Evolutionary conservation across 2,329 filamentous ascomycete genomes (phyloP), one percentile per base, ranked within the genome.

Genomic region (Lasiodiplodia citricola): DNA sequence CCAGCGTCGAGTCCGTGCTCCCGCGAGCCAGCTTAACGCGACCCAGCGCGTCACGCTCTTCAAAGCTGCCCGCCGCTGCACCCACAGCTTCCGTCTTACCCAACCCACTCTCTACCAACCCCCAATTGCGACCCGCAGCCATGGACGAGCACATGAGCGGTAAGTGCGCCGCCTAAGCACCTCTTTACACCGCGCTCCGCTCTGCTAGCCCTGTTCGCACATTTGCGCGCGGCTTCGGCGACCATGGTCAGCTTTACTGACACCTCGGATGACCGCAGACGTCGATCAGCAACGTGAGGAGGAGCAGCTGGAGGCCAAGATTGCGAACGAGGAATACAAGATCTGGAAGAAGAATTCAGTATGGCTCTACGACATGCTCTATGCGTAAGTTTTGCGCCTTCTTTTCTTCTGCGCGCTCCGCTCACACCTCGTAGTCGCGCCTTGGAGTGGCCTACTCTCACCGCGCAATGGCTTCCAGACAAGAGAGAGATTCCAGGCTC

Each of bases 331-430:
- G 85, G 96, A 99, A 80, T 99, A 99, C 88, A 99, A 99, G 81
- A 97, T 95, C 73, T 99, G 96, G 96, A 99, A 99, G 87, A 99
- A 99, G 86, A 99, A 99, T 82, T 93, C 92, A 72, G 94, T 96
- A 3, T 98, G 98, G 78, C 91, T 99, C 75, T 99, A 99, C 81
- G 96, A 99, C 80, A 93, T 97, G 89, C 96, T 99, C 73, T 87
- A 98, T 72, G 94, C 90, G 90, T 90, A 80, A 73, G 72, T 67
- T 18, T 18, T 28, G 31, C 8, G 7, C n/a, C 10, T 44, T 35
- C 55, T 21, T 28, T 28, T 31, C n/a, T 35, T 55, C 23, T 8
- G 25, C 54, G 57, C 66, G 11, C 41, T 31, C 23, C 37, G 37
- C 56, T 68, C 5, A 68, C 47, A 10, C 8, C 11, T 5, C 65